Base-by-base conservation (phyloP, 306 rosid genomes). In the Lathyrus sativus region DNA sequence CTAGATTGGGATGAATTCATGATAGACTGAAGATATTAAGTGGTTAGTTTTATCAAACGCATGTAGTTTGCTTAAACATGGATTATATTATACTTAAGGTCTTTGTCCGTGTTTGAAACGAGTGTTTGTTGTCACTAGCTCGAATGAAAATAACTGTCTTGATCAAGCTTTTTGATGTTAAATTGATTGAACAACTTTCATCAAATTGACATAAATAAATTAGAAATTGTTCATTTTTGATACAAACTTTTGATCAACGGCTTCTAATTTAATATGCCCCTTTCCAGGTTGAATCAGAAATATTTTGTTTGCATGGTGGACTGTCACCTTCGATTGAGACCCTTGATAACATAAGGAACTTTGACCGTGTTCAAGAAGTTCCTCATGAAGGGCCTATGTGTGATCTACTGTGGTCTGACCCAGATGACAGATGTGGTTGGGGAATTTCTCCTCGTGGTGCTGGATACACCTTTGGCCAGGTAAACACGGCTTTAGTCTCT, bases 321-420 rank as follows among this genome's bases (percentile, higher is more conserved):
- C 76, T 95, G 42, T 95, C 99, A 13, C 99, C 99, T 50, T 95
- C 99, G 35, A 95, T 95, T 63, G 99, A 91, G 83, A 95, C 96
- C 85, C 97, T 95, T 29, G 99, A 95, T 74, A 91, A 81, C 79
- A 82, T 95, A 63, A 82, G 99, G 62, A 91, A 87, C 84, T 95
- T 95, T 58, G 99, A 95, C 81, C 99, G 99, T 72, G 97, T 95
- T 78, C 99, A 95, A 89, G 97, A 95, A 84, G 99, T 95, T 71
- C 99, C 99, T 12, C 99, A 95, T 59, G 99, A 95, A 80, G 99
- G 99, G 37, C 97, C 99, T 65, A 95, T 95, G 99, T 95, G 99
- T 84, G 99, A 95, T 85, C 85, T 95, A 51, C 81, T 95, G 76
- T 95, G 99, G 99, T 95, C 99, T 71, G 99, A 95, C 74, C 99